Conservation (phyloP, 768 basidiomycete species). For the Leccinum subtestaceum region DNA sequence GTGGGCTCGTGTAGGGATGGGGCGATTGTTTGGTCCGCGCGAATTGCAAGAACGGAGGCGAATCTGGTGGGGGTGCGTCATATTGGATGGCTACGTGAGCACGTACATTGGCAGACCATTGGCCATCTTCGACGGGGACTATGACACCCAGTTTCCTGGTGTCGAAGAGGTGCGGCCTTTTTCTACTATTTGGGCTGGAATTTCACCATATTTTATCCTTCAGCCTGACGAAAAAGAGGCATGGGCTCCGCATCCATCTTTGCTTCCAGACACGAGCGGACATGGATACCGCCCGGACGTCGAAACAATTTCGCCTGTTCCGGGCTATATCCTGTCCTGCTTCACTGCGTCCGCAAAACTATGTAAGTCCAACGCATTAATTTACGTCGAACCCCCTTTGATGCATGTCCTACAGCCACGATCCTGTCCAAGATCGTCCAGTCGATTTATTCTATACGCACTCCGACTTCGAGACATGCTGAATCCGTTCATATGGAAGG, state of each 20-base stretch:
- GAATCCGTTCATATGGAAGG: slow-evolving; percentile 60
- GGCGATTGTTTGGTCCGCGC: slow-evolving; percentile 52
- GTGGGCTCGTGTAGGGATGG: slow-evolving; percentile 62
- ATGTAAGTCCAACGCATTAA: slow-evolving; percentile 44
- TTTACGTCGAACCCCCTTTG: slow-evolving; percentile 2
- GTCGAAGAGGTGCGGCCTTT: slow-evolving; percentile 48
- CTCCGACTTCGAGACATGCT: slow-evolving; percentile 50
- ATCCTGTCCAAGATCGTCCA: slow-evolving; percentile 70
- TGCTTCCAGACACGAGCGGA: slow-evolving; percentile 31
- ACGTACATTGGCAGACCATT: slow-evolving; percentile 78
- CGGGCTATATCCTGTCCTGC: slow-evolving; percentile 62
- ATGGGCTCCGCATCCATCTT: slow-evolving; percentile 44
- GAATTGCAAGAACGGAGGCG: slow-evolving; percentile 70
- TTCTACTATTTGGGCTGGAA: background rate
- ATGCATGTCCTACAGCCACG: slow-evolving; percentile 44
- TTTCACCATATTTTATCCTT: slow-evolving; percentile 10
- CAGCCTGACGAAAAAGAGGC: slow-evolving; percentile 65
- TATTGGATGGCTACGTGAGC: slow-evolving; percentile 79
- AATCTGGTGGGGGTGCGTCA: slow-evolving; percentile 76
- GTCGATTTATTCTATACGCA: slow-evolving; percentile 65
- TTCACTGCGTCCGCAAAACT: slow-evolving; percentile 72
- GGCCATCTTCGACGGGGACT: slow-evolving; percentile 72
- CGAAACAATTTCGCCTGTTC: slow-evolving; percentile 29
- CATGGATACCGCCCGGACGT: slow-evolving; percentile 25
- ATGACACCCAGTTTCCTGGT: slow-evolving; percentile 66